Conservation (phyloP, 371 early-diverging fungal genomes). For the Mortierella sp. region DNA sequence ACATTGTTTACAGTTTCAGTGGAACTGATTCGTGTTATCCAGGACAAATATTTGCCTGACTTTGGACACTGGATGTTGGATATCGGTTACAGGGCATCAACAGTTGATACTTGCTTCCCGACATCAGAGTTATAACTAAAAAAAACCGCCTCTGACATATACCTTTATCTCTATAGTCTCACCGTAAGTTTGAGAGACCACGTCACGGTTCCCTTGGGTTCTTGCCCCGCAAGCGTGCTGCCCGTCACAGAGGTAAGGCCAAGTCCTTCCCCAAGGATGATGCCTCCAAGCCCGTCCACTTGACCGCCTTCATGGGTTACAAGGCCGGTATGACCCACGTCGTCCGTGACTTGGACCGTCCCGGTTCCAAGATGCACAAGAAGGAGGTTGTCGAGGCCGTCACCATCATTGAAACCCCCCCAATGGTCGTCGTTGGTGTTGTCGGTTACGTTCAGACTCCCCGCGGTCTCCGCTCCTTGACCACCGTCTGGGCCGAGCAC, state of each 20-base stretch:
- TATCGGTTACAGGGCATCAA: too few relatives aligned
- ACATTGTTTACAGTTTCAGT: too few relatives aligned
- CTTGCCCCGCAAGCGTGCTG: constrained; percentile 98
- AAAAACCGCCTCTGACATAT: too few relatives aligned
- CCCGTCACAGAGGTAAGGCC: constrained; percentile 95
- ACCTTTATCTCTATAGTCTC: constrained; percentile 99
- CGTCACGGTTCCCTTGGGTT: constrained; percentile 99
- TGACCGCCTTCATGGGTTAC: constrained; percentile 99
- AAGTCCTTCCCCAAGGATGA: constrained; percentile 96
- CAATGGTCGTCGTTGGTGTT: constrained; percentile 98
- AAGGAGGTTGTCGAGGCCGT: constrained; percentile 99
- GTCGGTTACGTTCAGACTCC: constrained; percentile 99
- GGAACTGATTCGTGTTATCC: too few relatives aligned
- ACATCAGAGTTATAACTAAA: too few relatives aligned
- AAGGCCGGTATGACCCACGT: constrained; percentile 99
- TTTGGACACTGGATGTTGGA: too few relatives aligned
- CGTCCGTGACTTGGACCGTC: constrained; percentile 98
- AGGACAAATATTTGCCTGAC: too few relatives aligned
- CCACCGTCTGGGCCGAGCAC: constrained; percentile 99
- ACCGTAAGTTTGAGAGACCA: constrained; percentile 94
- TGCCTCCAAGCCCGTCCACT: constrained; percentile 78
- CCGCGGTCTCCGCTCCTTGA: constrained; percentile 96
- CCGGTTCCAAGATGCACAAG: constrained; percentile 99
- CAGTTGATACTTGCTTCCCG: too few relatives aligned
- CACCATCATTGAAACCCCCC: constrained; percentile 99